Base-by-base conservation (phyloP, 495 filamentous ascomycete genomes). In the Oidiodendron maius region DNA sequence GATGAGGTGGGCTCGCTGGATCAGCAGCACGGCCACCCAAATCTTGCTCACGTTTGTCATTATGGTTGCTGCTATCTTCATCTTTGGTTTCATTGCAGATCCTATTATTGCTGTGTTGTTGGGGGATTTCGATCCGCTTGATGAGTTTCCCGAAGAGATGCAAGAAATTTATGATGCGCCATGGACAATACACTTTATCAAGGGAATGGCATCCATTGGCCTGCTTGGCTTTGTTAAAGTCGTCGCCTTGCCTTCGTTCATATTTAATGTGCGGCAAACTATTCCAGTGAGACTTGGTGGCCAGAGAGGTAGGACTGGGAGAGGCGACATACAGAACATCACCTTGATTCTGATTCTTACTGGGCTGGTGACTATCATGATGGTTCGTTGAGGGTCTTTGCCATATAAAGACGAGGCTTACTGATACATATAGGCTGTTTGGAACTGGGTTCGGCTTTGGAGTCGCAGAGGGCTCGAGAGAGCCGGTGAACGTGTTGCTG, bases 41-140 rank as follows among this genome's bases (percentile, higher is more conserved):
- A 64, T 87, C 16, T 54, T 61, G 0, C 64, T 95, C 46, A 95
- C 91, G 1, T 39, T 87, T 2, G 26, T 67, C 11, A 86, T 82
- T 24, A 64, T 93, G 48, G 66, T 76, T 26, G 87, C 85, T 0
- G 81, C 85, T n/a, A 63, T 86, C 6, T 88, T 96, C 51, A 64
- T 87, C 21, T 68, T 91, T 15, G 88, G 90, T 12, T 91, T 96
- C 58, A 66, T 96, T 60, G 90, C 89, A 52, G 91, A 96, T 68
- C 90, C 90, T 10, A 88, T 97, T 56, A 86, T 98, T 61, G 85
- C 86, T 51, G 69, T 95, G 16, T 95, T 89, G 69, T 63, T 91
- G 13, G n/a, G n/a, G n/a, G n/a, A n/a, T n/a, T n/a, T n/a, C n/a
- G 89, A 94, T 60, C 87, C 88, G 0, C 64, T 82, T 40, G 72